These are phyloP conservation scores for Scolecobasidium constrictum DNA, from an alignment of 2,329 filamentous ascomycete genomes.

Conservation along the genomic window DNA sequence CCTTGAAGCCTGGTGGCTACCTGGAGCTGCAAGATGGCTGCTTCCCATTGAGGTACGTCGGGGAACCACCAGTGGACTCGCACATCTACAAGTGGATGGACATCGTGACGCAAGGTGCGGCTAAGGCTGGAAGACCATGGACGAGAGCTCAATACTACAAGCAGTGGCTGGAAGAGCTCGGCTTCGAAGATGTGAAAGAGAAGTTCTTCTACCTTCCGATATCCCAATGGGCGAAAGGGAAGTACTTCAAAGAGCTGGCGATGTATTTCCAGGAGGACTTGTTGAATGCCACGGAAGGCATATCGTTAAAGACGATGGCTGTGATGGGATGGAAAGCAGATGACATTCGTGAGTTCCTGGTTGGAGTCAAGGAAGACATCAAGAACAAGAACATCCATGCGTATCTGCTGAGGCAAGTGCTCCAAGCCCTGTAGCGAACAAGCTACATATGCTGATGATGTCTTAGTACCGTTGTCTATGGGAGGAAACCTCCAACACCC, in stretches of 20 bases:
- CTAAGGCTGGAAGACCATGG: constrained; percentile 5
- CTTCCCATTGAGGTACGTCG: constrained; percentile 15
- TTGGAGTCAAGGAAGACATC: constrained; percentile 5
- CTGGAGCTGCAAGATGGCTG: constrained; percentile 34
- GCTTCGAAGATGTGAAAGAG: constrained; percentile 16
- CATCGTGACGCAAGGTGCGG: neutral
- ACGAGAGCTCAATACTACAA: constrained; percentile 9
- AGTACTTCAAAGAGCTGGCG: constrained; percentile 13
- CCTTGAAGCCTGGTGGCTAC: constrained; percentile 34
- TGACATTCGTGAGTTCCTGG: constrained; percentile 5
- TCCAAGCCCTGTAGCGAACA: neutral
- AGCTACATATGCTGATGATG: neutral
- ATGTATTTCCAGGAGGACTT: constrained; percentile 7
- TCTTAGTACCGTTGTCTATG: constrained; percentile 1
- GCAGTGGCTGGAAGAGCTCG: constrained; percentile 14
- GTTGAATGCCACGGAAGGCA: constrained; percentile 3
- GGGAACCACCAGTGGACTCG: neutral
- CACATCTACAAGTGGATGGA: constrained; percentile 5
- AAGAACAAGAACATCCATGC: constrained; percentile 1
- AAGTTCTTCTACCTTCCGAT: constrained; percentile 15
- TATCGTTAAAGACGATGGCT: constrained; percentile 6
- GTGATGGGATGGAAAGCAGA: constrained; percentile 6
- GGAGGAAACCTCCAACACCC: constrained; percentile 2
- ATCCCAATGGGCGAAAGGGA: constrained; percentile 16
- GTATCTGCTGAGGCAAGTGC: constrained; percentile 1